phyloP scores from a whole-genome alignment of 2,329 filamentous ascomycete species.

The Alternaria gaisen region DNA sequence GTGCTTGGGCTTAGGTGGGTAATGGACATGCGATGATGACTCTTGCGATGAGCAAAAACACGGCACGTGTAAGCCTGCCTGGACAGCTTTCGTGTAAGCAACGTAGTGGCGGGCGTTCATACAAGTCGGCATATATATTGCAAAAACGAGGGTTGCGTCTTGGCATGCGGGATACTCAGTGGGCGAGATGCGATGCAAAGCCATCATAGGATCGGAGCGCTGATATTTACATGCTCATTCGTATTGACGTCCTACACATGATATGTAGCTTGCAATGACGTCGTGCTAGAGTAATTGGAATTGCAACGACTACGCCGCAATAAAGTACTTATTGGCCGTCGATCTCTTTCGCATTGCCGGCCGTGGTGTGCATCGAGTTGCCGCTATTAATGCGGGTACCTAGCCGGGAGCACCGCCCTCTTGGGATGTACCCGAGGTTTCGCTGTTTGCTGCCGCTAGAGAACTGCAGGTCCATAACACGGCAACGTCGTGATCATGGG shows the following conservation, averaged over 20 bases:
- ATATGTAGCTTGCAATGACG: background rate
- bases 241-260: background rate
- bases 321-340: background rate
- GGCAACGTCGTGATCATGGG: background rate
- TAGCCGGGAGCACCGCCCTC: background rate
- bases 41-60: background rate
- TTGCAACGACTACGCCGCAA: constrained; percentile 8
- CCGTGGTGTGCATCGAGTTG: background rate
- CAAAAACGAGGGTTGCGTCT: background rate
- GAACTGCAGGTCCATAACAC: constrained; percentile 1
- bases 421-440: constrained; percentile 4
- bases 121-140: background rate
- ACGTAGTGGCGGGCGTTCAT: background rate
- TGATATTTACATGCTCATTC: background rate
- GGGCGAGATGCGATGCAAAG: background rate
- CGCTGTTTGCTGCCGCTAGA: constrained; percentile 6
- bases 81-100: background rate
- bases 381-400: constrained; percentile 10
- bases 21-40: background rate
- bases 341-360: background rate
- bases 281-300: background rate
- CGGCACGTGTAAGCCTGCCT: background rate
- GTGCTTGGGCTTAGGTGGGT: background rate
- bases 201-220: background rate
- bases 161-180: background rate